These are phyloP conservation scores for Gryganskiella cystojenkinii DNA, from an alignment of 192 early-diverging fungal species.

Conservation along the genomic window DNA sequence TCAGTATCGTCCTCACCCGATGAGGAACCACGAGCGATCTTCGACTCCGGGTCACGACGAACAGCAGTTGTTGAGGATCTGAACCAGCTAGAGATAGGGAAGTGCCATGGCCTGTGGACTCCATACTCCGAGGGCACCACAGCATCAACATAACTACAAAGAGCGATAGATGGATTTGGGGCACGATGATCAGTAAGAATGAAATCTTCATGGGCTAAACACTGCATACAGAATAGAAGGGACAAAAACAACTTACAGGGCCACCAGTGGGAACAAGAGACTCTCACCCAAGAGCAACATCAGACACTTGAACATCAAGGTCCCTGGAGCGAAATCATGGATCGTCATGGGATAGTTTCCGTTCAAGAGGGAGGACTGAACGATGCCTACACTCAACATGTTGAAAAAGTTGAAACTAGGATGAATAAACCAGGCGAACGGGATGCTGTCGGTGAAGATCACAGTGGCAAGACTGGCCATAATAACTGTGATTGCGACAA, in stretches of 20 bases:
- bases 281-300: conserved; percentile 8
- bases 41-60: conserved; percentile 2
- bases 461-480: background rate
- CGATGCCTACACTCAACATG: background rate
- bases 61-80: background rate
- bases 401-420: conserved; percentile 13
- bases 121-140: conserved; percentile 23
- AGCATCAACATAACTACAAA: conserved; percentile 9
- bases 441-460: background rate
- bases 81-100: conserved; percentile 7
- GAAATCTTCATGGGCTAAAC: background rate
- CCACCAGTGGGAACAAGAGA: conserved; percentile 2
- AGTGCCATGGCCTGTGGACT: conserved; percentile 20
- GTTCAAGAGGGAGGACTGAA: background rate
- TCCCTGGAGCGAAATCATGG: background rate
- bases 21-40: background rate
- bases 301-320: background rate
- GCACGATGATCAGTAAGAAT: too few species aligned
- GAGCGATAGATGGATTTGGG: background rate
- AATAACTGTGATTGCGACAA: conserved; percentile 3
- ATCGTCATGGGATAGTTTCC: background rate
- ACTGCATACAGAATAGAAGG: too few species aligned
- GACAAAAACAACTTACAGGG: background rate
- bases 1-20: background rate
- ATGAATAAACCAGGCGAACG: conserved; percentile 19